Base-by-base conservation (phyloP, 331 rosid species). In the Stylosanthes scabra region DNA sequence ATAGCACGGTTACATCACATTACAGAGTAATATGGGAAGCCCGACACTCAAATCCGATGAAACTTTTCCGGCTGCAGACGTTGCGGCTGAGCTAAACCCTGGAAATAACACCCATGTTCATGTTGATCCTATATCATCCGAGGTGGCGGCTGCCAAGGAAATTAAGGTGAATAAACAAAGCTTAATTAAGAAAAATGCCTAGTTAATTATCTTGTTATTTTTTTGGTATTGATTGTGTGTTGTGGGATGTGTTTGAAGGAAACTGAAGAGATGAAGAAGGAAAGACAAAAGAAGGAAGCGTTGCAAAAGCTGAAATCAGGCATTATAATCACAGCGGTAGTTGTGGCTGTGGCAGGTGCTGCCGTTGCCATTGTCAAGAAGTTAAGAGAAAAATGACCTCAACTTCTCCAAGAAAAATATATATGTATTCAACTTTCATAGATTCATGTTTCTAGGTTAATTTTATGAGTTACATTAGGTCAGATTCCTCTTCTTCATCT, bases 321-420 rank as follows among this genome's bases (percentile, higher is more conserved):
- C 20, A 15, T 87, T 60, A 68, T 87, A 12, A 55, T 87, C 60
- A 85, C 90, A 11, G 82, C 80, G 29, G 57, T 83, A 72, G 8
- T 81, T 5, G 86, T 84, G 51, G 88, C 87, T 45, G 74, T 87
- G 72, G 85, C 81, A 0, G 90, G 83, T 9, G 84, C 81, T 0
- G 75, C 77, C 63, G 71, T 81, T 13, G 88, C 83, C 71, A 40
- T 89, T 11, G 61, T 85, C 62, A 85, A 87, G 83, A 87, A 87
- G 62, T 59, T 85, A 54, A 81, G 80, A 34, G 83, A 86, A 82
- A 88, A 86, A 74, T 74, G 60, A 64, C 40, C 34, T 42, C 13
- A 50, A 15, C n/a, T 9, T n/a, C 15, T 39, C 16, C 1, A 16
- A 7, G 2, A 20, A 1, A 4, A 2, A 50, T 6, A 58, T 16